Conservation (phyloP, 2,329 filamentous ascomycete genomes). For the Penicillium sp. region DNA sequence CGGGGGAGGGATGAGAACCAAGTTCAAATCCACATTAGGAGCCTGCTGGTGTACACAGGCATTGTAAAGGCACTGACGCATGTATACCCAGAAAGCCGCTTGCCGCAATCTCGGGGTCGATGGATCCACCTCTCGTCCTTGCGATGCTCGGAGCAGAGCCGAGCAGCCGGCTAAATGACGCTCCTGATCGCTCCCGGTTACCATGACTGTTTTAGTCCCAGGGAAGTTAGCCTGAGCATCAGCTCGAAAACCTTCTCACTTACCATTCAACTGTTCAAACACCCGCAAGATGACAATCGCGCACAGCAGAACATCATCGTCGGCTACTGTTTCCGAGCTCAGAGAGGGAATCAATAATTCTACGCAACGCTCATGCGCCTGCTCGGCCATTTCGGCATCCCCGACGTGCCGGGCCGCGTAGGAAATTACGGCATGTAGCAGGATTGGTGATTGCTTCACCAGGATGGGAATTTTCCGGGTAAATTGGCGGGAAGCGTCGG, state of each 20-base stretch:
- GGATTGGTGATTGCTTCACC: conserved; percentile 16
- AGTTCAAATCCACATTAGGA: conserved; percentile 17
- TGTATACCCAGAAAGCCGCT: conserved; percentile 19
- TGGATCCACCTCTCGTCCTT: conserved; percentile 16
- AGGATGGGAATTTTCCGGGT: conserved; percentile 16
- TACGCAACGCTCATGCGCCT: conserved; percentile 14
- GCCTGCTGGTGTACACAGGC: conserved; percentile 18
- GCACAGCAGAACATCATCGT: conserved; percentile 28
- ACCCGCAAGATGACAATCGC: conserved; percentile 31
- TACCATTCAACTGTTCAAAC: conserved; percentile 31
- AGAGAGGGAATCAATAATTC: conserved; percentile 16
- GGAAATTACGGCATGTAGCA: conserved; percentile 18
- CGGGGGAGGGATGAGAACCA: conserved; percentile 12
- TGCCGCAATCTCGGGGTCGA: conserved; percentile 16
- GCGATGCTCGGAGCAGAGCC: conserved; percentile 17
- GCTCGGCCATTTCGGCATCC: conserved; percentile 18
- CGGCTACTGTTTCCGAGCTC: conserved; percentile 16
- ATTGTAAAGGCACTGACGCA: conserved; percentile 21
- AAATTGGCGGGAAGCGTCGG: conserved; percentile 19
- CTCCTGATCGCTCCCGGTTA: conserved; percentile 16
- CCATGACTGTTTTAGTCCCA: conserved; percentile 14
- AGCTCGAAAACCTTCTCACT: conserved; percentile 7
- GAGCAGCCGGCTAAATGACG: conserved; percentile 20
- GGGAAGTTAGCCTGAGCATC: conserved; percentile 8
- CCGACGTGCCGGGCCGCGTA: conserved; percentile 17